Base-by-base conservation (phyloP, 768 basidiomycete species). In the Lanmaoa rubissima region DNA sequence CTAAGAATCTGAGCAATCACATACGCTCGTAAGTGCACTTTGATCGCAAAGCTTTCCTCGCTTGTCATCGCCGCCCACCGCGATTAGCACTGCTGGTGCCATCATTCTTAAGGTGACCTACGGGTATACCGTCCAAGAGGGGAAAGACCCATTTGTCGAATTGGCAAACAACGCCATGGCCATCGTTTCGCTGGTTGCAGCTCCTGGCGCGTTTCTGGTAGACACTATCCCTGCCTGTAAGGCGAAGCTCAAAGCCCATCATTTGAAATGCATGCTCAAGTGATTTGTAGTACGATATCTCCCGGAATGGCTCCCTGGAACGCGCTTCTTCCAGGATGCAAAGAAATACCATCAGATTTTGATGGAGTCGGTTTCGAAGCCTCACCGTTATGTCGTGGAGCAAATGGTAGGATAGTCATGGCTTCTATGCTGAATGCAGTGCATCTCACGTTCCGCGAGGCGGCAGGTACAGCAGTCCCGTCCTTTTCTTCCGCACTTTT, bases 371-470 rank as follows among this genome's bases (percentile, higher is more conserved):
- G 67, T 78, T 5, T 73, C 76, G 21, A 67, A 66, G 7, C 83
- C 85, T 0, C 81, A 73, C 44, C 62, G 71, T 8, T 79, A 72
- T 48, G 78, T 78, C 5, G 73, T 75, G 39, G 61, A 78, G 19
- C 76, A 80, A 57, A 78, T 84, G 67, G 83, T 83, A 55, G 6
- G 62, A 19, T 16, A 0, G 0, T 19, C n/a, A 19, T 31, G 4
- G 6, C 4, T 24, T 41, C 6, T 7, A 1, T 24, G 8, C 4
- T 24, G 9, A 21, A 21, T 10, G 6, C 5, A 10, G 10, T 40
- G 8, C 5, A 41, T 46, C 47, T 59, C 36, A 62, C 35, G 26
- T 43, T 21, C 16, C 10, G 4, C 28, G 1, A 70, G 64, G 64
- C 66, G 2, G 57, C 46, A 2, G 60, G 64, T 0, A 62, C 51